Base-by-base conservation (phyloP, 2,329 filamentous ascomycete genomes). In the Escovopsis sp. region DNA sequence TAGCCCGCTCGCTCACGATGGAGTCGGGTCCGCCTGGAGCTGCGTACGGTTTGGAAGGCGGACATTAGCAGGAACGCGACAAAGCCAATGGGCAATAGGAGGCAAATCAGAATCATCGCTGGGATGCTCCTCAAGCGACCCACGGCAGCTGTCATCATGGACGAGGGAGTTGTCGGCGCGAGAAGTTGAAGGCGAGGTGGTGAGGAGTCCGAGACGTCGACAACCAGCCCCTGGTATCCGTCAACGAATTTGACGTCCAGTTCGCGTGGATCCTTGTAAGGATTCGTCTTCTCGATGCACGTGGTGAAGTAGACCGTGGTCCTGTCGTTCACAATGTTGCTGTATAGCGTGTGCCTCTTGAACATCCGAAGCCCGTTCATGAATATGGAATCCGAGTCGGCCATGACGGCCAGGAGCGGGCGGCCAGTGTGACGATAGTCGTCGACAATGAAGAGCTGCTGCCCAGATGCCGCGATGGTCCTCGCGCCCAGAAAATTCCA, bases 371-470 rank as follows among this genome's bases (percentile, higher is more conserved):
- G 68, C 0, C 80, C 88, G 30, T 75, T 75, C 53, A 94, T 82
- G 63, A 96, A 96, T 50, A 94, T 83, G 47, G 83, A 88, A 40
- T 81, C 73, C 0, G 82, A 79, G 49, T 94, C 88, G 6, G 88
- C 84, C 28, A 96, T 70, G 9, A 95, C 70, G 39, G 82, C 73
- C 18, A 96, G 72, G 9, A 96, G 67, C 0, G 88, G 85, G 35
- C 79, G 74, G n/a, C 76, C 80, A 1, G 85, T 94, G 47, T 85
- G 78, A 45, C 87, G 78, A 60, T 95, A 95, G 5, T 73, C 67
- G 64, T 96, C 89, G 46, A 91, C 82, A 43, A 78, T 78, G 59
- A 95, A 96, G 9, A 96, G 69, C 58, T 96, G 89, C 40, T 80
- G 72, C 5, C 89, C 89, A 0, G 86, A 94, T 55, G 76, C 79